Evolutionary conservation across 2,329 filamentous ascomycete species (phyloP).

Genomic region (Anisogramma anomala): DNA sequence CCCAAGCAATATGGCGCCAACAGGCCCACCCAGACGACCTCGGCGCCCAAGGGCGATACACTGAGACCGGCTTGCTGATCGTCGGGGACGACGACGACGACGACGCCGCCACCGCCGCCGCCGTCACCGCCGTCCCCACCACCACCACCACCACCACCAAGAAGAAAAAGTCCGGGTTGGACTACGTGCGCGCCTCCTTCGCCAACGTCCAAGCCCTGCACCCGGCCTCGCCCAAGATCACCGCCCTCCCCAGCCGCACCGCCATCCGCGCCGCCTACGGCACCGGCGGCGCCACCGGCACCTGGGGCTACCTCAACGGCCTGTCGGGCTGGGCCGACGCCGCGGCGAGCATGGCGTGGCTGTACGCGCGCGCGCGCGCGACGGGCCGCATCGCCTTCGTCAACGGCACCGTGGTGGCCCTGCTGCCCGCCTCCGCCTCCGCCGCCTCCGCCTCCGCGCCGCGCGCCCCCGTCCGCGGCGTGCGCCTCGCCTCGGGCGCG

Average conservation of each 20-base stretch:
- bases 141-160: too few relatives aligned
- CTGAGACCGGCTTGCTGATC: constrained; percentile 56
- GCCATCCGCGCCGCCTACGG: constrained; percentile 34
- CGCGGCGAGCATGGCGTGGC: constrained; percentile 54
- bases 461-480: constrained; percentile 44
- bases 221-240: constrained; percentile 27
- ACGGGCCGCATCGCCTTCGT: constrained; percentile 46
- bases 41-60: constrained; percentile 55
- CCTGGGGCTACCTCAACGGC: constrained; percentile 63
- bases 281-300: constrained; percentile 42
- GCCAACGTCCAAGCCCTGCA: constrained; percentile 41
- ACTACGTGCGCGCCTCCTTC: constrained; percentile 50
- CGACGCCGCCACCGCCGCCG: background rate
- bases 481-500: constrained; percentile 24
- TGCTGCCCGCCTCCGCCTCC: constrained; percentile 20
- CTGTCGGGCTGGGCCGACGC: constrained; percentile 74
- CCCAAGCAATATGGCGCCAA: constrained; percentile 59
- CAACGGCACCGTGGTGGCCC: constrained; percentile 34
- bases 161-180: constrained; percentile 36
- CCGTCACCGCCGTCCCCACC: too few relatives aligned
- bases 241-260: constrained; percentile 31
- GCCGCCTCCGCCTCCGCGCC: constrained; percentile 42
- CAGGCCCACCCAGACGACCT: constrained; percentile 38
- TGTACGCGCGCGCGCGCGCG: constrained; percentile 42
- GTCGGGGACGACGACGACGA: constrained; percentile 38